phyloP scores from a whole-genome alignment of 2,329 filamentous ascomycete genomes.

The Curvularia eragrostidis region DNA sequence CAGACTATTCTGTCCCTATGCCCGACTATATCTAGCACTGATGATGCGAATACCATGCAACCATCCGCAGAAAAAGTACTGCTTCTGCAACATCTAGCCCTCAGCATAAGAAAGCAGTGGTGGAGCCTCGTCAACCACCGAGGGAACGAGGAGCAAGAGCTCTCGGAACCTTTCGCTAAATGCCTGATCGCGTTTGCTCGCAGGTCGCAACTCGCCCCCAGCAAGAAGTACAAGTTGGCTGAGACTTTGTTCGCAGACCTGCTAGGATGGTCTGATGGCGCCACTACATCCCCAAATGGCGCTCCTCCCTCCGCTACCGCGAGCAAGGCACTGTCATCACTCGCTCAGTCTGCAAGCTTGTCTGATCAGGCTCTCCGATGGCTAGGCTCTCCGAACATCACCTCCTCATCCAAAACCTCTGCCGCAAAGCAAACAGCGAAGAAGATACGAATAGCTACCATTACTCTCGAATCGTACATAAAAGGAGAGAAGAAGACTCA shows the following conservation, averaged over 20 bases:
- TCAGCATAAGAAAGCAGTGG: constrained; percentile 68
- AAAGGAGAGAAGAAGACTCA: constrained; percentile 27
- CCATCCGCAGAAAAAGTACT: constrained; percentile 65
- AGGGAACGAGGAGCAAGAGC: constrained; percentile 67
- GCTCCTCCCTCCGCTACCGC: constrained; percentile 7
- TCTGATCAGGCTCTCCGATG: constrained; percentile 46
- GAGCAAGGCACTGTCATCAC: constrained; percentile 35
- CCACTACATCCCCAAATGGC: neutral
- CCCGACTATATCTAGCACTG: constrained; percentile 69
- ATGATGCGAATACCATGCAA: constrained; percentile 67
- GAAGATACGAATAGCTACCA: constrained; percentile 38
- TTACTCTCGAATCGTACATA: constrained; percentile 39
- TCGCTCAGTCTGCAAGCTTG: constrained; percentile 46
- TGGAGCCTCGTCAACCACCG: constrained; percentile 69
- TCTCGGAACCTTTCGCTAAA: constrained; percentile 69
- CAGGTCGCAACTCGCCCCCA: constrained; percentile 52
- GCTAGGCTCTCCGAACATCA: constrained; percentile 28
- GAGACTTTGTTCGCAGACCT: constrained; percentile 38
- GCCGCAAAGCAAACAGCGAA: constrained; percentile 35
- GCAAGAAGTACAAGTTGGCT: constrained; percentile 52
- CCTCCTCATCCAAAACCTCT: constrained; percentile 22
- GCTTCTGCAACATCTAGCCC: constrained; percentile 68
- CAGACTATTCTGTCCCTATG: constrained; percentile 70
- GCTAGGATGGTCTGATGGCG: constrained; percentile 8
- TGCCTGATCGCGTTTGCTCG: constrained; percentile 68